Base-by-base conservation (phyloP, 768 basidiomycete species). In the Russula brevipes region DNA sequence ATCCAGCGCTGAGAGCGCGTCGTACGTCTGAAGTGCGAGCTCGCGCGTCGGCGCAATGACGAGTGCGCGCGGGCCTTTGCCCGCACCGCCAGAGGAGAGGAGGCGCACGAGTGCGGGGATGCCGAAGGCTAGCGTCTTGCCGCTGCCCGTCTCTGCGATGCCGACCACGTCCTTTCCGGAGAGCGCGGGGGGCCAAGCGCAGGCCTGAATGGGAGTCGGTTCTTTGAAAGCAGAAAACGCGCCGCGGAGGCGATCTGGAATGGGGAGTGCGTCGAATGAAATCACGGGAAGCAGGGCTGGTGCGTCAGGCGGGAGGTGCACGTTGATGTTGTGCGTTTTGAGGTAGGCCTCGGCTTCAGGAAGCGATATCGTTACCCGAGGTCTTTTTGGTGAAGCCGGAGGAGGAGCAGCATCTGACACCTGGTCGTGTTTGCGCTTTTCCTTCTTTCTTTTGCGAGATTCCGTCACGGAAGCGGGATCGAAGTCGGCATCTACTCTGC, bases 101-200 rank as follows among this genome's bases (percentile, higher is more conserved):
- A 96, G 79, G 49, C 81, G 83, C 9, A 85, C 78, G 46, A 96
- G 79, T 2, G 92, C 94, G 11, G 97, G 97, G 46, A 98, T 85
- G 45, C 94, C 95, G 71, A 99, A 99, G 1, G 94, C 91, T 16
- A 98, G 82, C 0, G 97, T 99, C 78, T 99, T 99, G 14, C 97
- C 97, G 70, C 91, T 92, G 66, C 96, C 96, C 2, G 96, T 98
- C 78, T 98, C 95, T 7, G 96, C 95, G 64, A 98, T 92, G 54
- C 96, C 96, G 36, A 98, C 87, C 0, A 96, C 91, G 72, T 98
- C 91, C n/a, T 79, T 79, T 0, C 89, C 89, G 30, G 81, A 78
- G 31, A 98, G 77, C 6, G 91, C 85, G 39, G 90, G 85, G 2
- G 95, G 93, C 95, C 95, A 98, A 12, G 94, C 85, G 69, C 92